Conservation (phyloP, 164 flowering plant genomes). For the Aristolochia fimbriata region DNA sequence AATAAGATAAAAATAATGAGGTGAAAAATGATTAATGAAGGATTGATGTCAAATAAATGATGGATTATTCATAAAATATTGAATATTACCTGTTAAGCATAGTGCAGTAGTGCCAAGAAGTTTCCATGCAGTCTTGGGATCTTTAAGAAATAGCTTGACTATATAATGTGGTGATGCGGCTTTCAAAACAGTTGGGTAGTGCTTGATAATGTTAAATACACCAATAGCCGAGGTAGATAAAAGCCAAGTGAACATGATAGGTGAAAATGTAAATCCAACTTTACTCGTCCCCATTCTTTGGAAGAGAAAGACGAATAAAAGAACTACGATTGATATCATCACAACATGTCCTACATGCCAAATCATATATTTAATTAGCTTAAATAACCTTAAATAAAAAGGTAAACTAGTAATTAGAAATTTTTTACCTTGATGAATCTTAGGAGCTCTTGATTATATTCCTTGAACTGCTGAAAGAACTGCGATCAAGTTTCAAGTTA, state of each 20-base stretch:
- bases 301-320: slow-evolving; percentile 13
- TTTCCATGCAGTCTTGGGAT: slow-evolving; percentile 14
- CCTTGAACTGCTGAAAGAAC: background rate
- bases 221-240: slow-evolving; percentile 12
- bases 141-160: slow-evolving; percentile 10
- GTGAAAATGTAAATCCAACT: slow-evolving; percentile 20
- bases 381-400: no score
- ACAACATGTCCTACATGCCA: slow-evolving; percentile 18
- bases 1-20: no score
- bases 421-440: background rate
- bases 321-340: slow-evolving; percentile 11
- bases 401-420: background rate
- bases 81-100: slow-evolving; percentile 18
- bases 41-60: no score
- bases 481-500: no score
- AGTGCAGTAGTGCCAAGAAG: slow-evolving; percentile 17
- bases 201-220: slow-evolving; percentile 12
- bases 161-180: slow-evolving; percentile 21
- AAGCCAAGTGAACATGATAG: slow-evolving; percentile 24
- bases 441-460: background rate
- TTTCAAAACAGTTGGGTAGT: slow-evolving; percentile 17
- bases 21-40: no score
- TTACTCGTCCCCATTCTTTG: slow-evolving; percentile 20
- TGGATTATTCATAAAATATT: no score
- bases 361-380: background rate